Percentiles rank a stretch among this genome's conserved stretches.
These are phyloP conservation scores for Uronychia setigera DNA, from an alignment of 73 alveolate genomes.

Conservation along the genomic window DNA sequence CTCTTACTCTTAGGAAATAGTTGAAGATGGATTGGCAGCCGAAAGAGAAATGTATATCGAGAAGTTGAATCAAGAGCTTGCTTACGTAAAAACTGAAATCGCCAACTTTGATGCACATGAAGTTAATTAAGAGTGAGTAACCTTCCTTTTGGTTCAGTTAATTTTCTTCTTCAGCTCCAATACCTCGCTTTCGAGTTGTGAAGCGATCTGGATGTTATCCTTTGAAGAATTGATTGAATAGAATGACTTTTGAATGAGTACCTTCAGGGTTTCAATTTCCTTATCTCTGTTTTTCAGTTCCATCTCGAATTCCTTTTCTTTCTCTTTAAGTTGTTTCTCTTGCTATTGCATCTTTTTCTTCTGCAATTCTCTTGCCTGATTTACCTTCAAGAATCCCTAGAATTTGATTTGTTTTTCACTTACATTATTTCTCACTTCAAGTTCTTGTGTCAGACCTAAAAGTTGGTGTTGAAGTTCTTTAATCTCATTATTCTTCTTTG, in stretches of 20 bases:
- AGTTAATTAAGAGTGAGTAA: no score
- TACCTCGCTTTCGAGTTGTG: not conserved
- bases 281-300: not conserved
- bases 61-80: no score
- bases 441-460: no score
- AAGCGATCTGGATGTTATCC: slow-evolving; percentile 1
- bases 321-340: not conserved
- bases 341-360: not conserved
- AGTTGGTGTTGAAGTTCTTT: not conserved
- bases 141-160: no score
- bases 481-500: not conserved
- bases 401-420: not conserved
- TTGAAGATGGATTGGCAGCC: no score
- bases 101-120: no score
- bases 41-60: no score
- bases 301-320: not conserved
- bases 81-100: no score
- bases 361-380: not conserved
- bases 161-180: no score
- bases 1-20: no score
- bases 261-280: not conserved
- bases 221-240: not conserved
- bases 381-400: not conserved
- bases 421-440: not conserved
- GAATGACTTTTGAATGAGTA: not conserved